Evolutionary conservation across 2,329 filamentous ascomycete species (phyloP).

Genomic region (Venturia effusa): DNA sequence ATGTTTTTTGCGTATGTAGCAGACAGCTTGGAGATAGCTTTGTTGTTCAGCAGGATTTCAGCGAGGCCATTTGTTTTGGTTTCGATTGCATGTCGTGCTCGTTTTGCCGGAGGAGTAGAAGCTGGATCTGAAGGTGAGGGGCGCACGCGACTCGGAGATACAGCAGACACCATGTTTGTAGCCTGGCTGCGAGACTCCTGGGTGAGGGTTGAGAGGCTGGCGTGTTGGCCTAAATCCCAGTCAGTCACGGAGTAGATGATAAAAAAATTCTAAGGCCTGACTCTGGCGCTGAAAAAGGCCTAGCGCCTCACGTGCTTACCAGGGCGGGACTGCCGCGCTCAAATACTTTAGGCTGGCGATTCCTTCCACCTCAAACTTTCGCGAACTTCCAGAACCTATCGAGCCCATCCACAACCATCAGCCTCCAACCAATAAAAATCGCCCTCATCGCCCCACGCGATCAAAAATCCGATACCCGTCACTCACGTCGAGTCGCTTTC

Average conservation of each 20-base stretch:
- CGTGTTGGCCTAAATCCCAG: neutral
- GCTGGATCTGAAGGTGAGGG: slow-evolving; percentile 3
- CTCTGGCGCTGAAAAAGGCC: too few relatives aligned
- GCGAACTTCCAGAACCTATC: neutral
- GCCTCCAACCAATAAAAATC: neutral
- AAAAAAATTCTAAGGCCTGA: neutral
- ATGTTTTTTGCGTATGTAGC: slow-evolving; percentile 43
- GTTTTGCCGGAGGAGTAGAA: slow-evolving; percentile 10
- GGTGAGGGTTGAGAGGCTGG: neutral
- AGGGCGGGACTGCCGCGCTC: neutral
- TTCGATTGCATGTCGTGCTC: slow-evolving; percentile 14
- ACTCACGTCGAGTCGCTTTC: neutral
- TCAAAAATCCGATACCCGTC: neutral
- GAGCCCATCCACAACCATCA: neutral
- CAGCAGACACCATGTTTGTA: neutral
- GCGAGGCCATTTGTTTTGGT: slow-evolving; percentile 22
- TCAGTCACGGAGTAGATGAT: neutral
- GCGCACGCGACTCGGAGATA: neutral
- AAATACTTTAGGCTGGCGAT: neutral
- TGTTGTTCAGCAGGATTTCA: slow-evolving; percentile 18
- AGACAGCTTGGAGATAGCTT: slow-evolving; percentile 24
- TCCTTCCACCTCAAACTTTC: neutral
- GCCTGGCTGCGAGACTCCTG: neutral
- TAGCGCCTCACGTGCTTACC: too few relatives aligned
- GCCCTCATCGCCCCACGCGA: neutral